These are phyloP conservation scores for Pseudogymnoascus verrucosus DNA, from an alignment of 2,329 filamentous ascomycete species.

Conservation along the genomic window DNA sequence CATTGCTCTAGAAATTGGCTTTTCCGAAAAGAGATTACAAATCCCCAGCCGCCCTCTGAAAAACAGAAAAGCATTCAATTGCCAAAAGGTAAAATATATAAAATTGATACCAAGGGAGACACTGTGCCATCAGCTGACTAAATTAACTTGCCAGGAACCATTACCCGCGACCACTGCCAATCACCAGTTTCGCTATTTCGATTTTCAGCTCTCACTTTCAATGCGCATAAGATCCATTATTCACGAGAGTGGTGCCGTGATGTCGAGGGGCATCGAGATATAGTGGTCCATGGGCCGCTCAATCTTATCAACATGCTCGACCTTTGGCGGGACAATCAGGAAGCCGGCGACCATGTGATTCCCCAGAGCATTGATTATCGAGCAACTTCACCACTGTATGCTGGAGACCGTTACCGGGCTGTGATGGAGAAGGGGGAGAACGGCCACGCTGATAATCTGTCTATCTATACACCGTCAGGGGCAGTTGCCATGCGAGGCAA, in stretches of 20 bases:
- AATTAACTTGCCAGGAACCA: background rate
- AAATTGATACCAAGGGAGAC: background rate
- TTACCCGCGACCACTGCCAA: conserved; percentile 27
- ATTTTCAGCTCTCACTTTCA: conserved; percentile 79
- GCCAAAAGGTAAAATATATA: conserved; percentile 14
- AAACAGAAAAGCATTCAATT: conserved; percentile 17
- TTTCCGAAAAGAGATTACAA: conserved; percentile 23
- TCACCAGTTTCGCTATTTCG: conserved; percentile 49
- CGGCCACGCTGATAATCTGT: background rate
- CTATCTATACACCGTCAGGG: background rate
- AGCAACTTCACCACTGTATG: conserved; percentile 42
- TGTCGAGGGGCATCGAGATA: conserved; percentile 52
- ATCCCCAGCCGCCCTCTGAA: conserved; percentile 9
- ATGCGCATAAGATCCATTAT: conserved; percentile 79
- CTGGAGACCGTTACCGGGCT: conserved; percentile 38
- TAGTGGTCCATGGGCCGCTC: conserved; percentile 75
- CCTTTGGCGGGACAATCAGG: conserved; percentile 47
- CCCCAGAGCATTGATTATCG: conserved; percentile 36
- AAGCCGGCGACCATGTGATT: background rate
- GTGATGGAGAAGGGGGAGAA: conserved; percentile 31
- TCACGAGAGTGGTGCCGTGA: conserved; percentile 44
- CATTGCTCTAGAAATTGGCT: conserved; percentile 23
- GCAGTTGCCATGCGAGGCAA: background rate
- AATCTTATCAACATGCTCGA: conserved; percentile 66
- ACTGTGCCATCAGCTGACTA: background rate